A percentile compares a stretch with the other conserved stretches of the same genome.
These are phyloP conservation scores for Stipa capillata DNA, from an alignment of 176 grass and related monocot genomes.

Conservation along the genomic window DNA sequence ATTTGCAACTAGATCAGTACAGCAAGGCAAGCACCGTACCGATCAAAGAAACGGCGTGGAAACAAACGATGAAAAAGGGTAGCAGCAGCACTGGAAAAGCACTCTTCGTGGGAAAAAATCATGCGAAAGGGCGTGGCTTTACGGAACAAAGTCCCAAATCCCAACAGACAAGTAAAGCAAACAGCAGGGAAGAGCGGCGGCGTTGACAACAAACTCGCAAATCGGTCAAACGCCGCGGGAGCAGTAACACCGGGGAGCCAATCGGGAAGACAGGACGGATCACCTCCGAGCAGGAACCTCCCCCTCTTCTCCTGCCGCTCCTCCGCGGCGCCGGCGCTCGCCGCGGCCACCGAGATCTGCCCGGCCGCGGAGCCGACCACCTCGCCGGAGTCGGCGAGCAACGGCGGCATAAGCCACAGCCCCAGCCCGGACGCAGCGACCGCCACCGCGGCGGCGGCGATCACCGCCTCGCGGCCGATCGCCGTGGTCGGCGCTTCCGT, in stretches of 20 bases:
- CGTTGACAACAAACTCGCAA: neutral
- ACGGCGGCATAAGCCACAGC: conserved; percentile 43
- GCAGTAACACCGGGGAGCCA: no score
- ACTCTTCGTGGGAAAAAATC: neutral
- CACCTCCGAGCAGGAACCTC: conserved; percentile 65
- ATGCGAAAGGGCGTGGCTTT: neutral
- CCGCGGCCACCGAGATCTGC: conserved; percentile 38
- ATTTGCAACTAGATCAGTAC: conserved; percentile 1
- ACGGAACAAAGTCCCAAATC: neutral
- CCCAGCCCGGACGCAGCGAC: conserved; percentile 43
- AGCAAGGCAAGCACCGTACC: conserved; percentile 5
- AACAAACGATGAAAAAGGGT: neutral
- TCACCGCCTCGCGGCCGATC: conserved; percentile 8
- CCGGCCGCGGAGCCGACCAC: neutral
- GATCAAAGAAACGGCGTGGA: neutral
- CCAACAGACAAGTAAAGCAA: neutral
- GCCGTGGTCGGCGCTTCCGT: no score
- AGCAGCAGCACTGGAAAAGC: neutral
- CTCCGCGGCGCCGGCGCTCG: neutral
- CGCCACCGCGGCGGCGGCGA: conserved; percentile 34
- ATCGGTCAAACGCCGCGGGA: neutral
- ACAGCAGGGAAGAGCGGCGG: neutral
- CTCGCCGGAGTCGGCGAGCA: conserved; percentile 38
- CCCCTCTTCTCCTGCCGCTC: neutral
- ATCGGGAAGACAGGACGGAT: neutral